These are phyloP conservation scores for Nyssa sinensis DNA, from an alignment of 148 eudicot species.

Conservation along the genomic window DNA sequence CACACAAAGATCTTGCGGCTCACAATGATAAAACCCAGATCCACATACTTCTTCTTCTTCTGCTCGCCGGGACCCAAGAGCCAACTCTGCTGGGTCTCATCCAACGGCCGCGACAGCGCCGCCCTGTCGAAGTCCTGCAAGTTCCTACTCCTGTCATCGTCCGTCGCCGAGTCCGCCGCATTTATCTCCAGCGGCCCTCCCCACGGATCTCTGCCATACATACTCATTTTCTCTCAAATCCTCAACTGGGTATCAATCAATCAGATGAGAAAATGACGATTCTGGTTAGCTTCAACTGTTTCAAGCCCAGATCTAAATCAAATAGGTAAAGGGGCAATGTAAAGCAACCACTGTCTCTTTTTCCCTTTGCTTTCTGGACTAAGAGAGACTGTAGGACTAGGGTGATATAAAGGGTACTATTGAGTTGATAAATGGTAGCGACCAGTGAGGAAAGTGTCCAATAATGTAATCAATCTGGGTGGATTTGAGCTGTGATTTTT, in stretches of 20 bases:
- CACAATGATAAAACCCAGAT: constrained; percentile 82
- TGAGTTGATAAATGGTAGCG: no score
- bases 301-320: no score
- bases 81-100: constrained; percentile 99
- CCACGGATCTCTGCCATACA: constrained; percentile 99
- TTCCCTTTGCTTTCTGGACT: background rate
- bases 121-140: constrained; percentile 81
- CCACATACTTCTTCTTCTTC: constrained; percentile 94
- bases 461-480: no score
- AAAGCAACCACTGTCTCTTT: no score
- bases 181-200: constrained; percentile 87
- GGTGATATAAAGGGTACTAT: background rate
- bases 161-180: constrained; percentile 83
- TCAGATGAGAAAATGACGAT: background rate
- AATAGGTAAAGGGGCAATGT: no score
- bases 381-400: background rate
- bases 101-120: constrained; percentile 74
- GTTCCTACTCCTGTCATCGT: constrained; percentile 90
- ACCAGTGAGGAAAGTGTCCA: no score
- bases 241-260: background rate
- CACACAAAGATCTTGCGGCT: constrained; percentile 77
- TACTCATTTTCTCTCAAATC: constrained; percentile 22
- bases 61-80: constrained; percentile 78
- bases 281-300: no score
- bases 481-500: no score